Base-by-base conservation (phyloP, 306 rosid species). In the Begonia loranthoides region DNA sequence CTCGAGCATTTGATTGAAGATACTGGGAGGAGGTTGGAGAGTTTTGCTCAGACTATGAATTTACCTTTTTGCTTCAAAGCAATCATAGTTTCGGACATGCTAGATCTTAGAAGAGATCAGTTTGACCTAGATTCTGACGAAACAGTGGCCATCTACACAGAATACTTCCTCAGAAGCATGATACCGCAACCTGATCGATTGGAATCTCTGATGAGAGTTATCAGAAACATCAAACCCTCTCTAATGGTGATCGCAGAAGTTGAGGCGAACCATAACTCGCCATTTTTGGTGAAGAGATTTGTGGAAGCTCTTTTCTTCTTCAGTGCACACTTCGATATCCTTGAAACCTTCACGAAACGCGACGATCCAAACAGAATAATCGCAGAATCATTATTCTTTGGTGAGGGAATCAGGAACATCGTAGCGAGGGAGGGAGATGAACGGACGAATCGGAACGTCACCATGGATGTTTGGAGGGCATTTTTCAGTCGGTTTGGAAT, bases 381-480 rank as follows among this genome's bases (percentile, higher is more conserved):
- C 14, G 1, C 58, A 0, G 92, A 85, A 40, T 76, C 87, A 9
- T 1, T 24, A 5, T 76, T 70, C 69, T 69, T 76, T 4, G 57
- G 70, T n/a, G 21, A n/a, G 15, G 87, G 70, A 43, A 79, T 85
- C 2, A 76, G 51, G 47, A 76, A 67, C n/a, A 71, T 70, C 1
- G 73, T 85, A 58, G 78, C 79, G 8, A 24, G 36, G 4, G 87
- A 85, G 41, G 95, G 80, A 60, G 76, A 16, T 17, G 80, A 76
- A 16, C 81, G 95, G 59, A 81, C 53, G 58, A 36, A 40, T 12
- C 51, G 79, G 17, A 13, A 63, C 52, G 82, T 81, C 43, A 81
- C 60, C 67, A 58, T 79, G 15, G 92, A 81, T 41, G 80, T 76
- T 8, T 85, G 95, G 92, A 81, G 87, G 65, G 70, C 75, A 0